Percentiles rank a stretch among this genome's conserved stretches.
Evolutionary conservation across 164 flowering plant species (phyloP).

Genomic region (Malania oleifera): DNA sequence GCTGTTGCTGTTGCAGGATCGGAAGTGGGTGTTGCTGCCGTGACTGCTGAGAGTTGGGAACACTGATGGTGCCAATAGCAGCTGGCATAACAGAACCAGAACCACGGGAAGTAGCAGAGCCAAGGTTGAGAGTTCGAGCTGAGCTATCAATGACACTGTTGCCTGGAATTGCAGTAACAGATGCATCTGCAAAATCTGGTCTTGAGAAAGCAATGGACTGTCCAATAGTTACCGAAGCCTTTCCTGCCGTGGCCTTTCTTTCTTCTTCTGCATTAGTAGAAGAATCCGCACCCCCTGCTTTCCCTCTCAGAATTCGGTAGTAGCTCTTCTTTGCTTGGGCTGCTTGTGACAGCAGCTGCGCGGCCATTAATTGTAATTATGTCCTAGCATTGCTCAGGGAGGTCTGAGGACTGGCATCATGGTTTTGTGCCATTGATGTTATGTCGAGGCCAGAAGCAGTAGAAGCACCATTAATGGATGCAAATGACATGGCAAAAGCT

Average conservation of each 20-base stretch:
- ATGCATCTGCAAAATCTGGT: constrained; percentile 43
- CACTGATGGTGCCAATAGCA: constrained; percentile 16
- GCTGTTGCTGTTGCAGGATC: constrained; percentile 28
- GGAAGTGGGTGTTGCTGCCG: constrained; percentile 24
- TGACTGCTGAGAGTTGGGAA: constrained; percentile 37
- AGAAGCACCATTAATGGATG: constrained; percentile 48
- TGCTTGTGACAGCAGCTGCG: constrained; percentile 47
- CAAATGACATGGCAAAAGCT: constrained; percentile 80
- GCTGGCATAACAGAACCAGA: constrained; percentile 31
- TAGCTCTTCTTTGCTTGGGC: constrained; percentile 60
- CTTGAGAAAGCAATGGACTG: constrained; percentile 74
- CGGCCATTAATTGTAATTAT: constrained; percentile 51
- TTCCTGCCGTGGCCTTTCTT: constrained; percentile 36
- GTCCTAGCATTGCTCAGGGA: constrained; percentile 69
- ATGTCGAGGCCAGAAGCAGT: constrained; percentile 59
- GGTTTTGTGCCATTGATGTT: constrained; percentile 61
- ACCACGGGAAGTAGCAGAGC: constrained; percentile 29
- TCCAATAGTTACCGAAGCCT: constrained; percentile 26
- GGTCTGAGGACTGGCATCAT: constrained; percentile 56
- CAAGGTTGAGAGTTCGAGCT: constrained; percentile 45
- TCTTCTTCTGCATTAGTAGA: constrained; percentile 43
- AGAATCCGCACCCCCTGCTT: constrained; percentile 34
- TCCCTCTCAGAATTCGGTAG: constrained; percentile 42
- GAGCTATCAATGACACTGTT: constrained; percentile 50
- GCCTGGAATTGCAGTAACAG: constrained; percentile 32